Evolutionary conservation across 371 early-diverging fungal genomes (phyloP).

Genomic region (Rhizopus microsporus): DNA sequence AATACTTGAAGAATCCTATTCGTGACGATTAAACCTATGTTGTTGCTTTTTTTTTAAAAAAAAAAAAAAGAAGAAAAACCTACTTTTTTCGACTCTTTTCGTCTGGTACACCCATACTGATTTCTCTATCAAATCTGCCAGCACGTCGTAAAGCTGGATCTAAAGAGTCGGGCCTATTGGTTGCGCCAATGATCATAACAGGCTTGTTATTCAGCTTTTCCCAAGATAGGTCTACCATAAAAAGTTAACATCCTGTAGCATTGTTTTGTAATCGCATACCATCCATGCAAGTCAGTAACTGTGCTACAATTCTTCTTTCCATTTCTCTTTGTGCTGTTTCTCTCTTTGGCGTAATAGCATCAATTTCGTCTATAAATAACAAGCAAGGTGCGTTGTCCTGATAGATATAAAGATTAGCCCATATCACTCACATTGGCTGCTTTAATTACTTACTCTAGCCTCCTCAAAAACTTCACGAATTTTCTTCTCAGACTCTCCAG

Average conservation of each 20-base stretch:
- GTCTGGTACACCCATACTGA: constrained; percentile 98
- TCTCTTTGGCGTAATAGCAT: constrained; percentile 99
- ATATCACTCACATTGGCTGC: background rate
- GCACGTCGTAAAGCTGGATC: constrained; percentile 98
- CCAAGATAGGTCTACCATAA: constrained; percentile 67
- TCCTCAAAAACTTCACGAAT: constrained; percentile 98
- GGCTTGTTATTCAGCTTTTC: constrained; percentile 87
- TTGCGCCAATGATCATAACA: constrained; percentile 98
- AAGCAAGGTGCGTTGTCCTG: constrained; percentile 83
- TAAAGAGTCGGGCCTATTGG: constrained; percentile 97
- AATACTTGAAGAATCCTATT: constrained; percentile 88
- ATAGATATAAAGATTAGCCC: background rate
- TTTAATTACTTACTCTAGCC: constrained; percentile 63
- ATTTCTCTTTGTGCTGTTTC: constrained; percentile 99
- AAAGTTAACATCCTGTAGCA: background rate
- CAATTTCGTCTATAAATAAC: constrained; percentile 99
- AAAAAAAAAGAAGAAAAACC: constrained; percentile 6
- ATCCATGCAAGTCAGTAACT: constrained; percentile 99
- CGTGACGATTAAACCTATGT: background rate
- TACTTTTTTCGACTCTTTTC: constrained; percentile 89
- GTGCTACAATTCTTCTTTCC: constrained; percentile 99
- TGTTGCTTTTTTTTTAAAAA: background rate
- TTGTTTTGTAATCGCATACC: constrained; percentile 43
- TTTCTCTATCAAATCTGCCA: constrained; percentile 98
- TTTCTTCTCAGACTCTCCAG: constrained; percentile 99